phyloP scores from a whole-genome alignment of 805 yeast genomes.

The Wickerhamiella hasegawae region DNA sequence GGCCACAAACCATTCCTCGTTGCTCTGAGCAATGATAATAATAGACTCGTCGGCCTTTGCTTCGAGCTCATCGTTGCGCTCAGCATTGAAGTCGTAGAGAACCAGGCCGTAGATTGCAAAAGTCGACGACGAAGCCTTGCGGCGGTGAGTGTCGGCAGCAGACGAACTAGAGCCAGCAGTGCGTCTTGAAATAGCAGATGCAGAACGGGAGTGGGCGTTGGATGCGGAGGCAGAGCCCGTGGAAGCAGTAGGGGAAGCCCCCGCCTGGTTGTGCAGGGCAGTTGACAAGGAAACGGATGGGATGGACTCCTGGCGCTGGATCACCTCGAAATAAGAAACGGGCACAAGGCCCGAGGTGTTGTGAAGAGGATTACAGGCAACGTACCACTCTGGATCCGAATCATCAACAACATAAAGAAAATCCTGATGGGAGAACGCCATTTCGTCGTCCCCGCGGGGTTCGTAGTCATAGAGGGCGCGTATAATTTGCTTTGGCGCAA shows the following conservation, averaged over 20 bases:
- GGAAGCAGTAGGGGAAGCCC: not conserved
- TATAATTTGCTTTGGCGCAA: constrained; percentile 67
- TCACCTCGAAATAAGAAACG: constrained; percentile 61
- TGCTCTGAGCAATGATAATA: constrained; percentile 90
- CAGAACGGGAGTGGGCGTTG: constrained; percentile 6
- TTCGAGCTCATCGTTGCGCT: constrained; percentile 66
- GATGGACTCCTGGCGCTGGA: constrained; percentile 24
- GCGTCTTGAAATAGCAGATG: constrained; percentile 10
- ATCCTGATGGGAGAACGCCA: constrained; percentile 67
- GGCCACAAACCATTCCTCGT: constrained; percentile 94
- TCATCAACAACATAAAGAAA: constrained; percentile 67
- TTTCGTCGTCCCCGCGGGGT: constrained; percentile 69
- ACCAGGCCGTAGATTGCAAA: constrained; percentile 57
- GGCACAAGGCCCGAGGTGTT: constrained; percentile 79
- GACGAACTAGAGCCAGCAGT: constrained; percentile 4
- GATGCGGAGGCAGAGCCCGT: not conserved
- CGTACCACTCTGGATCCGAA: constrained; percentile 55
- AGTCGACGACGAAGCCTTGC: constrained; percentile 20
- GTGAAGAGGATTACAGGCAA: constrained; percentile 75
- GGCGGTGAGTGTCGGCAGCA: not conserved
- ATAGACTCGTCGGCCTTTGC: constrained; percentile 76
- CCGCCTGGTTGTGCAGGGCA: constrained; percentile 10
- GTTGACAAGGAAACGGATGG: constrained; percentile 18
- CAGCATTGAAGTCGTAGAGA: constrained; percentile 74
- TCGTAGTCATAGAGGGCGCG: constrained; percentile 63